Conservation (phyloP, 352 stramenopile genomes). For the Pythium graminicola region DNA sequence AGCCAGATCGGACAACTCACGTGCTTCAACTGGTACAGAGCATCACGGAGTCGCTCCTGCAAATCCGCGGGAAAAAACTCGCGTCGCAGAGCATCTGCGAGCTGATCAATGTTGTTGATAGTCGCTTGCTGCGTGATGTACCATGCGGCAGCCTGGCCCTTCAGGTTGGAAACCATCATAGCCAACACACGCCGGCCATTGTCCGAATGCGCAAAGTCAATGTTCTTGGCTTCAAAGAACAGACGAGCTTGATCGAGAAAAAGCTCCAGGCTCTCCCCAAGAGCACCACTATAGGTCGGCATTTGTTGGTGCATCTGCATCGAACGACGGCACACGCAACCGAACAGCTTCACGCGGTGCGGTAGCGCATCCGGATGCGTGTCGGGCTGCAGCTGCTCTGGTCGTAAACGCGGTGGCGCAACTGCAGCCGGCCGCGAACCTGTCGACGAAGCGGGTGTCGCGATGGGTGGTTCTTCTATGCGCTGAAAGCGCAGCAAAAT, state of each 20-base stretch:
- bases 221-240: conserved; percentile 2
- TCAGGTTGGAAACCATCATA: conserved; percentile 2
- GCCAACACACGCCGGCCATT: not conserved
- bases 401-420: conserved; percentile 15
- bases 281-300: not conserved
- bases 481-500: not conserved
- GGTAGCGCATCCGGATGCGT: conserved; percentile 14
- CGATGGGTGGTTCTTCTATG: conserved; percentile 12
- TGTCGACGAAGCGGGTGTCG: conserved; percentile 12
- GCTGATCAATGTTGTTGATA: not conserved
- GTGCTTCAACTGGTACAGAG: conserved; percentile 8
- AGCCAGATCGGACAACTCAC: not conserved
- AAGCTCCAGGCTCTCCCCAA: not conserved
- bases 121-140: not conserved
- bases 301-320: conserved; percentile 8
- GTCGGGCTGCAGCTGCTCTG: conserved; percentile 13
- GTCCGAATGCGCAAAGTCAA: not conserved
- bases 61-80: conserved; percentile 15
- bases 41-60: conserved; percentile 5
- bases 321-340: not conserved
- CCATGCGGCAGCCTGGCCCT: not conserved
- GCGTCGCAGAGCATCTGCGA: not conserved
- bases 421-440: conserved; percentile 17
- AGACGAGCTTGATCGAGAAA: not conserved
- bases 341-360: not conserved